Evolutionary conservation across 75 land plant genomes (phyloP).

Genomic region (Pinus albicaulis): DNA sequence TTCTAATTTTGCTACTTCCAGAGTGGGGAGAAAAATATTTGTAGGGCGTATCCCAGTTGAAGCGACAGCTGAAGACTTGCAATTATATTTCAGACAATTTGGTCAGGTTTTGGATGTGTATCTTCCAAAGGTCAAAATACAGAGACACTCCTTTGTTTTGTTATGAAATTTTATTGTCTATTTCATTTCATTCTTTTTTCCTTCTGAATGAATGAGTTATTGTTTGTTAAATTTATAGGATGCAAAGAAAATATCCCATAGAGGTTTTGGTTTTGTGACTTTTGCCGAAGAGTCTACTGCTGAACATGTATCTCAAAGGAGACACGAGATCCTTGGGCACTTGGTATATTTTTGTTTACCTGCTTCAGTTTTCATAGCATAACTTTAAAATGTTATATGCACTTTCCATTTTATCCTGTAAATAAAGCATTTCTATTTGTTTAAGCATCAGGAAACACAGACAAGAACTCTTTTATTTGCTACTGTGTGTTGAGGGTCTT

Average conservation of each 20-base stretch:
- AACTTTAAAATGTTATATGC: neutral
- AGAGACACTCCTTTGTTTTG: neutral
- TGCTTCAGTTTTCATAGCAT: neutral
- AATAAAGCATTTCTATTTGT: neutral
- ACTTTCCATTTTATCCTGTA: neutral
- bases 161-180: neutral
- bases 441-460: neutral
- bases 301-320: slow-evolving; percentile 13
- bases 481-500: neutral
- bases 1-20: slow-evolving; percentile 3
- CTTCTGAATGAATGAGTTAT: neutral
- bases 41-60: slow-evolving; percentile 28
- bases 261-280: slow-evolving; percentile 32
- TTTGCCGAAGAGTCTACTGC: slow-evolving; percentile 22
- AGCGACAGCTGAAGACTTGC: slow-evolving; percentile 22
- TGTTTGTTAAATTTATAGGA: slow-evolving; percentile 8
- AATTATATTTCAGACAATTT: slow-evolving; percentile 15
- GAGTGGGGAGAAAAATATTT: slow-evolving; percentile 17
- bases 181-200: neutral
- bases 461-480: neutral
- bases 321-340: slow-evolving; percentile 16
- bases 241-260: slow-evolving; percentile 21
- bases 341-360: slow-evolving; percentile 1
- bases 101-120: slow-evolving; percentile 22
- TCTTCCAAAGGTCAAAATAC: slow-evolving; percentile 20